These are phyloP conservation scores for Hibiscus mutabilis DNA, from an alignment of 345 rosid genomes.

Conservation along the genomic window DNA sequence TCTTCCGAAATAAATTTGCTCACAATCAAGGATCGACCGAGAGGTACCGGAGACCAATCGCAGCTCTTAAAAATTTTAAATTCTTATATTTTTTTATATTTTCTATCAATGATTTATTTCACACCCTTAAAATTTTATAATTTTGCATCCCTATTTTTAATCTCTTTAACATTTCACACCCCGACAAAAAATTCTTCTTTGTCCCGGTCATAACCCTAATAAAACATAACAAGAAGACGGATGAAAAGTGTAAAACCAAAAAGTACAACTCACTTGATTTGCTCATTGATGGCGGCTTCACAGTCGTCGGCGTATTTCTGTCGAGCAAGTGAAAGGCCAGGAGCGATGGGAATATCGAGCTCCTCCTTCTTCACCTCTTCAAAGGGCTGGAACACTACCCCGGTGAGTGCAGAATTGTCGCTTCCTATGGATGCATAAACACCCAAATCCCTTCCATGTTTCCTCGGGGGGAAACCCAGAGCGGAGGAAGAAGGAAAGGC, in stretches of 20 bases:
- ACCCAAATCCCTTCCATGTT: conserved; percentile 9
- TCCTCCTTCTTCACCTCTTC: conserved; percentile 64
- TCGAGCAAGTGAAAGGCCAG: conserved; percentile 58
- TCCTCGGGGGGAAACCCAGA: conserved; percentile 5
- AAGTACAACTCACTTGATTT: conserved; percentile 52
- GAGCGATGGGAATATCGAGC: conserved; percentile 37
- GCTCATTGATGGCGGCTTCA: conserved; percentile 69
- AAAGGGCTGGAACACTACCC: conserved; percentile 60
- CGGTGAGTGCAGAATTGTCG: conserved; percentile 32
- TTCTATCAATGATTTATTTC: too few species aligned
- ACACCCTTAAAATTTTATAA: too few species aligned
- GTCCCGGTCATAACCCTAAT: not conserved
- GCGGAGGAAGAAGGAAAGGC: conserved; percentile 17
- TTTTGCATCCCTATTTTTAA: too few species aligned
- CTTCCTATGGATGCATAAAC: conserved; percentile 29
- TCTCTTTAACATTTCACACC: too few species aligned
- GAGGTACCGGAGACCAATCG: too few species aligned
- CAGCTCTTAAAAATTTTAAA: too few species aligned
- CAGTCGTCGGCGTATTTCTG: conserved; percentile 37
- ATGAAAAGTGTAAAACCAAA: too few species aligned
- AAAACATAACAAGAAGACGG: too few species aligned
- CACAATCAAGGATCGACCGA: too few species aligned
- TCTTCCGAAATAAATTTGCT: too few species aligned
- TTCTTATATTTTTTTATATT: too few species aligned
- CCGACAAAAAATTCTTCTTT: too few species aligned